These are phyloP conservation scores for Fraxinus ornus DNA, from an alignment of 305 asterid genomes.

Conservation along the genomic window DNA sequence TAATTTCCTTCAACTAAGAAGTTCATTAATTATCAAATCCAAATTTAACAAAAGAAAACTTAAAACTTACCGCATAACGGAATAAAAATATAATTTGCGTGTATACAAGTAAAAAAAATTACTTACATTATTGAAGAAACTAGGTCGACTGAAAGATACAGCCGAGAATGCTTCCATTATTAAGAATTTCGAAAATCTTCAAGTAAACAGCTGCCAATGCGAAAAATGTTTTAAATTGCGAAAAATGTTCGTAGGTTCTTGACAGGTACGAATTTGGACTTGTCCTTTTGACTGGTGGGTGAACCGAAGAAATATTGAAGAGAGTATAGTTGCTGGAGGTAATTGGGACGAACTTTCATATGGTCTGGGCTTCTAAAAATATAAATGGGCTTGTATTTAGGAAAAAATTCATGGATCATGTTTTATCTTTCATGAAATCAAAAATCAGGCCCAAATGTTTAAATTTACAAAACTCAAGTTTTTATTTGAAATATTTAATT, in stretches of 20 bases:
- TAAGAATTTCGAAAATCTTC: constrained; percentile 13
- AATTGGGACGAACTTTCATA: neutral
- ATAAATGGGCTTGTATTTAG: neutral
- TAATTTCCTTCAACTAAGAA: constrained; percentile 11
- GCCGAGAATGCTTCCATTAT: constrained; percentile 51
- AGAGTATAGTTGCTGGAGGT: neutral
- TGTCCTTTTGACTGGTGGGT: neutral
- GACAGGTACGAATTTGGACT: neutral
- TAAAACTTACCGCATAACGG: neutral
- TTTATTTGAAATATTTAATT: too few species aligned
- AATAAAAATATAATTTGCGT: neutral
- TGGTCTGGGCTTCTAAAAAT: neutral
- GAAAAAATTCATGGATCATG: too few species aligned
- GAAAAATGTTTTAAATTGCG: too few species aligned
- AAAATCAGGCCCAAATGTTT: too few species aligned
- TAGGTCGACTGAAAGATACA: constrained; percentile 29
- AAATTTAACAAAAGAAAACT: neutral
- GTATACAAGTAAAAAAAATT: neutral
- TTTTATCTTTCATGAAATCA: too few species aligned
- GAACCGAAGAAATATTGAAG: neutral
- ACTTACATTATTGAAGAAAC: constrained; percentile 33
- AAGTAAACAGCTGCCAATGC: constrained; percentile 32
- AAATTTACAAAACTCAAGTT: too few species aligned
- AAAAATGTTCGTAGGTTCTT: constrained; percentile 20
- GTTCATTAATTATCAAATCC: neutral